Base-by-base conservation (phyloP, 202 grass and related monocot genomes). In the Setaria italica region DNA sequence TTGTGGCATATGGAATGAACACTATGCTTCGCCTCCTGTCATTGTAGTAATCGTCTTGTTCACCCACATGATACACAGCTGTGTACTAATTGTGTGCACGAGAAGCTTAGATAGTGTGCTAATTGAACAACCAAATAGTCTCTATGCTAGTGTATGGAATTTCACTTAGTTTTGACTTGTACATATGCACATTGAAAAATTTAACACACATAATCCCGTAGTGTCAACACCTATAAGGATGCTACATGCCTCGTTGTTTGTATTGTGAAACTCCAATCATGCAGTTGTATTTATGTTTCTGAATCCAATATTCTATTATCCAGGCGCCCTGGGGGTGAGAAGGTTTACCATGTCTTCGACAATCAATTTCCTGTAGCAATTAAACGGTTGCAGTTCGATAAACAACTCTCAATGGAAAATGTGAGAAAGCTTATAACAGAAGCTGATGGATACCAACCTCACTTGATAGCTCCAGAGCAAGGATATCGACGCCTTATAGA, bases 381-480 rank as follows among this genome's bases (percentile, higher is more conserved):
- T 72, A 99, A 99, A 84, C 80, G 92, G 65, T 82, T 99, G 80
- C 97, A 96, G 69, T 99, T 99, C 85, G 97, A 99, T 88, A 99
- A 94, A 81, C 90, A 99, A 75, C 92, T 99, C 25, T 92, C 97
- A 45, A 96, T 99, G 97, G 94, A 99, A 85, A 99, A 99, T 84
- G 97, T 99, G 75, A 97, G 62, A 79, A 99, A 97, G 58, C 90
- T 99, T 68, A 97, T 99, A 85, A 97, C 94, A 54, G 92, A 99
- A 83, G 97, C 97, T 83, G 97, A 99, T 88, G 97, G 97, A 62
- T 99, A 99, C 74, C 97, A 99, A 69, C 97, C 97, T 88, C 97
- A 99, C 80, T 93, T 99, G 83, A 99, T 99, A 80, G 97, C 97
- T 80, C 97, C 97, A 86, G 97, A 99, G 83, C 97, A 99, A 90